phyloP scores from a whole-genome alignment of 1,139 yeast species.

The Arxiozyma slooffiae region DNA sequence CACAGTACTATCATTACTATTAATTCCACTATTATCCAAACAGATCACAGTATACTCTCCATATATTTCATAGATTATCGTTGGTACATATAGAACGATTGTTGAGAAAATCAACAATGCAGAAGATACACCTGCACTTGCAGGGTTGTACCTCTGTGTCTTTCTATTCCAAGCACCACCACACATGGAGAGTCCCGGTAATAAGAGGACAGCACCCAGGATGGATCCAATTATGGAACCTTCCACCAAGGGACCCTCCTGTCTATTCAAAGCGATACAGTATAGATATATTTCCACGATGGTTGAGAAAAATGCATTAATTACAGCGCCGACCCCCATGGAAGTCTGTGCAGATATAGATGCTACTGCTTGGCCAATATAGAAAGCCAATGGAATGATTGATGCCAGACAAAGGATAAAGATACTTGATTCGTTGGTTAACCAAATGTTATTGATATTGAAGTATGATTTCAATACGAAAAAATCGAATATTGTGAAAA shows the following conservation, averaged over 20 bases:
- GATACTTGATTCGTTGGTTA: slow-evolving; percentile 49
- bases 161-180: slow-evolving; percentile 88
- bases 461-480: slow-evolving; percentile 50
- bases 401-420: slow-evolving; percentile 73
- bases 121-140: slow-evolving; percentile 93
- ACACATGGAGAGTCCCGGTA: slow-evolving; percentile 95
- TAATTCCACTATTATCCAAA: slow-evolving; percentile 20
- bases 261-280: slow-evolving; percentile 80
- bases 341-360: slow-evolving; percentile 97
- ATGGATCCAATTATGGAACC: slow-evolving; percentile 97
- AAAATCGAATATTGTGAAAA: slow-evolving; percentile 75
- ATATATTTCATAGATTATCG: slow-evolving; percentile 79
- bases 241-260: slow-evolving; percentile 84
- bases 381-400: slow-evolving; percentile 88
- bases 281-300: slow-evolving; percentile 87
- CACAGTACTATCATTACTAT: slow-evolving; percentile 19
- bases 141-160: slow-evolving; percentile 90
- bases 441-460: slow-evolving; percentile 38
- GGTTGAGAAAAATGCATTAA: slow-evolving; percentile 94
- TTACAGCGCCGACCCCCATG: slow-evolving; percentile 99
- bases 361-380: slow-evolving; percentile 97
- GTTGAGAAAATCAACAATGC: slow-evolving; percentile 90
- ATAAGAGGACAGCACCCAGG: slow-evolving; percentile 77
- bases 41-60: slow-evolving; percentile 81
- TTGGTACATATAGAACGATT: slow-evolving; percentile 89